Conservation (phyloP, 495 filamentous ascomycete species). For the Hypoxylon cercidicola region DNA sequence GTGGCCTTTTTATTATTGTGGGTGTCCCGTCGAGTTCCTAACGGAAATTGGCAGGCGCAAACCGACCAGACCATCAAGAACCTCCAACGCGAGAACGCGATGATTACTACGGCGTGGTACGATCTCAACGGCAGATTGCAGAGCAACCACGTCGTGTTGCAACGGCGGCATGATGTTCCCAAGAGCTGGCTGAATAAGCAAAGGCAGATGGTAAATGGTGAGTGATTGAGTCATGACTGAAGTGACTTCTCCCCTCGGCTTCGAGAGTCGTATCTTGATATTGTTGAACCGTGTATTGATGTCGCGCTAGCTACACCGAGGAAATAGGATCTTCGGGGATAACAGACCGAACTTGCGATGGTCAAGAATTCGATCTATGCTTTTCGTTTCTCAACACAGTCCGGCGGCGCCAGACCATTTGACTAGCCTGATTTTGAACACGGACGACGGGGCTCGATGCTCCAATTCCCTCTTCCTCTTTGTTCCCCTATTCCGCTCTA, state of each 20-base stretch:
- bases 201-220: slow-evolving; percentile 74
- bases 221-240: slow-evolving; percentile 16
- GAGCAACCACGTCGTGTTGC: slow-evolving; percentile 85
- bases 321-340: slow-evolving; percentile 54
- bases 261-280: slow-evolving; percentile 12
- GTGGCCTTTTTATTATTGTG: slow-evolving; percentile 8
- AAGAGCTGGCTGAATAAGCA: slow-evolving; percentile 93
- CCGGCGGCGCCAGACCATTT: slow-evolving; percentile 2
- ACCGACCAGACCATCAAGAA: slow-evolving; percentile 73
- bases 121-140: slow-evolving; percentile 85
- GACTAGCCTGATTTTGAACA: slow-evolving; percentile 13
- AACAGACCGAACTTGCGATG: neutral
- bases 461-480: slow-evolving; percentile 7
- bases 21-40: slow-evolving; percentile 12
- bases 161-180: slow-evolving; percentile 77
- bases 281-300: slow-evolving; percentile 1
- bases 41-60: slow-evolving; percentile 56
- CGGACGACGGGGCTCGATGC: slow-evolving; percentile 2
- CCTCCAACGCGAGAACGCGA: slow-evolving; percentile 80
- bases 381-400: slow-evolving; percentile 1
- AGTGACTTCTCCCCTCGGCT: neutral
- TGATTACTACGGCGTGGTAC: slow-evolving; percentile 93
- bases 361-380: neutral
- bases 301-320: slow-evolving; percentile 54
- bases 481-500: neutral